Evolutionary conservation across 257 asterid genomes (phyloP).

Genomic region (Solanum corneliomulleri): DNA sequence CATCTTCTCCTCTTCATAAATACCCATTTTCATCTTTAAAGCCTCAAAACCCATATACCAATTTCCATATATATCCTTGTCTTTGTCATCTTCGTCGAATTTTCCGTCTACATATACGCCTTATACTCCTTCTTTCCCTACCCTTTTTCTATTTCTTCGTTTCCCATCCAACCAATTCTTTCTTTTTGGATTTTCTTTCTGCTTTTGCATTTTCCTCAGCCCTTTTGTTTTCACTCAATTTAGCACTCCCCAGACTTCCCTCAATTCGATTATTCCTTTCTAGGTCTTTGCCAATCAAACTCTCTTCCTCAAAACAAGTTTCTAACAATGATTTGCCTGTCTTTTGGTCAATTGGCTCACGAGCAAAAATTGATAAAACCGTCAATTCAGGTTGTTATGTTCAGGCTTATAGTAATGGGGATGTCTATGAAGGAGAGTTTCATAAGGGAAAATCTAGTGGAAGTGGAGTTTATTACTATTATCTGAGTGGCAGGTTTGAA

Average conservation of each 20-base stretch:
- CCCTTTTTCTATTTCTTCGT: slow-evolving; percentile 77
- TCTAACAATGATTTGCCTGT: slow-evolving; percentile 57
- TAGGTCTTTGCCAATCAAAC: slow-evolving; percentile 59
- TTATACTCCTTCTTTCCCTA: slow-evolving; percentile 54
- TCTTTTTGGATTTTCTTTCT: slow-evolving; percentile 71
- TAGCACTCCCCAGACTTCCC: slow-evolving; percentile 83
- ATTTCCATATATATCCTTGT: slow-evolving; percentile 35
- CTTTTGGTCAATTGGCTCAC: slow-evolving; percentile 83
- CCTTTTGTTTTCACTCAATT: slow-evolving; percentile 63
- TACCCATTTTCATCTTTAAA: slow-evolving; percentile 2
- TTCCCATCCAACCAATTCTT: slow-evolving; percentile 81
- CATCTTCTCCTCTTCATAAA: slow-evolving; percentile 56
- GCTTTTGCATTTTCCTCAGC: slow-evolving; percentile 89
- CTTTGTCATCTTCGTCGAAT: slow-evolving; percentile 69
- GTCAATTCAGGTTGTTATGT: slow-evolving; percentile 65
- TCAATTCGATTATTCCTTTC: slow-evolving; percentile 60
- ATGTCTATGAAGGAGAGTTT: slow-evolving; percentile 93
- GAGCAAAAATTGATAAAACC: slow-evolving; percentile 47
- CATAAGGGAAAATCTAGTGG: slow-evolving; percentile 88
- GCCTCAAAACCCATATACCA: slow-evolving; percentile 22
- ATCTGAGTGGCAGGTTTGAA: slow-evolving; percentile 67
- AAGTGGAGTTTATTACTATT: slow-evolving; percentile 89
- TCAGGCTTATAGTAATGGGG: slow-evolving; percentile 83
- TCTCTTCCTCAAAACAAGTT: slow-evolving; percentile 26
- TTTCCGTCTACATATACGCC: slow-evolving; percentile 59